Conservation (phyloP, 352 stramenopile species). For the Phytopythium sindhum region DNA sequence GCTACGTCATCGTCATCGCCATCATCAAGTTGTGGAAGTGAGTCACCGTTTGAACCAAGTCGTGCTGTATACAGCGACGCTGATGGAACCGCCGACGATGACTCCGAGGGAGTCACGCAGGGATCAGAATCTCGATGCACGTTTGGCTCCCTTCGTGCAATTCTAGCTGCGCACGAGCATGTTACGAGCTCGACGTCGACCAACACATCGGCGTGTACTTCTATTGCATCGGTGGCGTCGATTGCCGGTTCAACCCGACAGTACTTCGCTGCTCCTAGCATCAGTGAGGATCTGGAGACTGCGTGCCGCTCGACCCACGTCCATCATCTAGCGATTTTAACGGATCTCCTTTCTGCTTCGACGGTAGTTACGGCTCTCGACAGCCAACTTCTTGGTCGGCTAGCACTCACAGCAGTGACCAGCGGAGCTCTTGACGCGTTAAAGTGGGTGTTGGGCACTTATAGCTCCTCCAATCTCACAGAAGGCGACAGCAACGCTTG, state of each 20-base stretch:
- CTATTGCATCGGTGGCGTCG: background rate
- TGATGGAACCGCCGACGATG: background rate
- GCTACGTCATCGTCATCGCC: background rate
- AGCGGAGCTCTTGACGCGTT: constrained; percentile 31
- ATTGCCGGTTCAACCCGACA: background rate
- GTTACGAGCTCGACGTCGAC: background rate
- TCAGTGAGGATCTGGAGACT: background rate
- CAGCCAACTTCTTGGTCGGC: background rate
- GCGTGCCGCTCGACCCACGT: constrained; percentile 18
- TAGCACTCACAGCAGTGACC: constrained; percentile 27
- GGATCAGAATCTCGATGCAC: background rate
- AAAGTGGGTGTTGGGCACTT: constrained; percentile 33
- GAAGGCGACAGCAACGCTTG: background rate
- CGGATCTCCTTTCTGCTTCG: background rate
- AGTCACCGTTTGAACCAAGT: background rate
- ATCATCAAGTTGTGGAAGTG: background rate
- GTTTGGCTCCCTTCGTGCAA: background rate
- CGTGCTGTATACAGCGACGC: background rate
- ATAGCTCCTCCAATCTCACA: background rate
- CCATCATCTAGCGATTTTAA: background rate
- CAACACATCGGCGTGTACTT: too few species aligned
- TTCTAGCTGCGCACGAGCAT: background rate
- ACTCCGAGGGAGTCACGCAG: background rate
- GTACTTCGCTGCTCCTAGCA: background rate
- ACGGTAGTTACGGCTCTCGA: background rate